Evolutionary conservation across 2,329 filamentous ascomycete species (phyloP).

Genomic region (Blastomyces emzantsi): DNA sequence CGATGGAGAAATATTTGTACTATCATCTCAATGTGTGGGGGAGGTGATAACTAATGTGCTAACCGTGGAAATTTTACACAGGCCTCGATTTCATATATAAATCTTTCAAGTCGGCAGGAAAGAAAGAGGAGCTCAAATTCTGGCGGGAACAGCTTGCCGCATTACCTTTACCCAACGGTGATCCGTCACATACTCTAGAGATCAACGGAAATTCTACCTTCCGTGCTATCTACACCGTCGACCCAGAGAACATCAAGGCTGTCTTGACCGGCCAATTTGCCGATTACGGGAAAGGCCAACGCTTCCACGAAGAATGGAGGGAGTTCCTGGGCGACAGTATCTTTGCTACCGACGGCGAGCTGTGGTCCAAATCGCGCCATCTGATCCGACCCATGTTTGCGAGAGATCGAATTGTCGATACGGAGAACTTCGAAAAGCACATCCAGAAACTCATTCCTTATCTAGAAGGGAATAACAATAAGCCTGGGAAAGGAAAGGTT

Average conservation of each 20-base stretch:
- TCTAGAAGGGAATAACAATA: slow-evolving; percentile 44
- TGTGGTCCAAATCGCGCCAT: slow-evolving; percentile 75
- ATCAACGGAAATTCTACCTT: slow-evolving; percentile 28
- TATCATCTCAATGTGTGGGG: not conserved
- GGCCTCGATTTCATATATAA: slow-evolving; percentile 56
- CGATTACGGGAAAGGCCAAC: slow-evolving; percentile 71
- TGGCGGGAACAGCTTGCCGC: slow-evolving; percentile 49
- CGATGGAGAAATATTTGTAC: too few relatives aligned
- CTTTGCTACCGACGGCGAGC: slow-evolving; percentile 68
- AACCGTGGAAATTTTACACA: slow-evolving; percentile 24
- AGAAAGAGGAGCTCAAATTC: slow-evolving; percentile 50
- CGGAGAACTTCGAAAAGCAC: slow-evolving; percentile 75
- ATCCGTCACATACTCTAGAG: slow-evolving; percentile 59
- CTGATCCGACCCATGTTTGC: slow-evolving; percentile 82
- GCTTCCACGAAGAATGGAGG: slow-evolving; percentile 65
- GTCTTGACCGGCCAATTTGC: slow-evolving; percentile 78
- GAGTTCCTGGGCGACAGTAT: slow-evolving; percentile 78
- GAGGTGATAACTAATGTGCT: not conserved
- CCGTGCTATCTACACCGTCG: slow-evolving; percentile 65
- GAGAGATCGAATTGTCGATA: slow-evolving; percentile 72
- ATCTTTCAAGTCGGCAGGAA: slow-evolving; percentile 45
- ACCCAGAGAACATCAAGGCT: slow-evolving; percentile 86
- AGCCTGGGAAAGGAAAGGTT: slow-evolving; percentile 28
- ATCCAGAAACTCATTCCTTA: slow-evolving; percentile 61
- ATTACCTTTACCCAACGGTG: slow-evolving; percentile 25